Evolutionary conservation across 495 filamentous ascomycete species (phyloP).

Genomic region (Diplogelasinospora grovesii): DNA sequence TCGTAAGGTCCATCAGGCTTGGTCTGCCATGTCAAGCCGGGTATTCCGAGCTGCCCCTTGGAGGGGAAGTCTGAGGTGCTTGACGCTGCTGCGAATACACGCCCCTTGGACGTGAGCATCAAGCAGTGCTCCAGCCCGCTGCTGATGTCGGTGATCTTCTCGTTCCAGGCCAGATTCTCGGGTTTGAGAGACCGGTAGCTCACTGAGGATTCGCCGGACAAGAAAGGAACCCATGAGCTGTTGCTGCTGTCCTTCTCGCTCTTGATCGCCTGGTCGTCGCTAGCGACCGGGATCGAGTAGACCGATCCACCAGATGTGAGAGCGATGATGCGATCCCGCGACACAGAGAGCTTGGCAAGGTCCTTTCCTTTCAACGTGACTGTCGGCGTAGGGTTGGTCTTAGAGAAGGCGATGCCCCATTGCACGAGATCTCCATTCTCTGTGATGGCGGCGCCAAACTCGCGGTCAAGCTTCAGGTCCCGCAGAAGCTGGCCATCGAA

Average conservation of each 20-base stretch:
- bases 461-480: constrained; percentile 77
- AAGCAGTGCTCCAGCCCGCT: constrained; percentile 80
- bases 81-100: constrained; percentile 78
- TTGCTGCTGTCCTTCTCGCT: constrained; percentile 52
- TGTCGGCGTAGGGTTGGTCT: constrained; percentile 43
- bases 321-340: constrained; percentile 74
- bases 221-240: constrained; percentile 72
- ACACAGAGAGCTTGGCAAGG: constrained; percentile 62
- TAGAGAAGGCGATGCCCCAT: constrained; percentile 76
- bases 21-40: constrained; percentile 71
- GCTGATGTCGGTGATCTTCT: constrained; percentile 65
- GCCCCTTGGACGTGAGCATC: constrained; percentile 75
- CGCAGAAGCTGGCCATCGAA: constrained; percentile 82
- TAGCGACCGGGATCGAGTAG: constrained; percentile 78
- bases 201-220: constrained; percentile 39
- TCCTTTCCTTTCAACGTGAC: constrained; percentile 77
- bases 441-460: constrained; percentile 80
- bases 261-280: constrained; percentile 55
- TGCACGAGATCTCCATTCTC: constrained; percentile 87
- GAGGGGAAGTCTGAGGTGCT: constrained; percentile 71
- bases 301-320: constrained; percentile 71
- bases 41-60: constrained; percentile 80
- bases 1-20: constrained; percentile 75
- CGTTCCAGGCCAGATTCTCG: constrained; percentile 57
- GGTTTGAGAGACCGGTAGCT: constrained; percentile 70